Percentiles rank a stretch among this genome's conserved stretches.
Evolutionary conservation across 2,329 filamentous ascomycete genomes (phyloP).

Genomic region (Neurospora crassa): DNA sequence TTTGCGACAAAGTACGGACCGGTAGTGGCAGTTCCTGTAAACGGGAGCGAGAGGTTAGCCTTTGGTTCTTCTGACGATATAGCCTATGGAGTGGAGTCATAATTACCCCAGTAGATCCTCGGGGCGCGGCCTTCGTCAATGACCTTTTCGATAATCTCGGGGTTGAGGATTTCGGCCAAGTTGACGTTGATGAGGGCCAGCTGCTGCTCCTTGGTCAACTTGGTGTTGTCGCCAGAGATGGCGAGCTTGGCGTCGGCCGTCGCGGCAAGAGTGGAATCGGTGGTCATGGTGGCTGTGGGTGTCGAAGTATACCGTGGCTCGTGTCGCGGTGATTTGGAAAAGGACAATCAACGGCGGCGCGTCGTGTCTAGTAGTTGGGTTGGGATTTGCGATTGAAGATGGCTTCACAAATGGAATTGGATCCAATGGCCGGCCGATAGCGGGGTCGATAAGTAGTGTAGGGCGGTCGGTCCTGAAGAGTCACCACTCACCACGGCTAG

Average conservation of each 20-base stretch:
- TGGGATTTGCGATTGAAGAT: not conserved
- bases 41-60: constrained; percentile 4
- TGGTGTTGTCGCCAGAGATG: constrained; percentile 3
- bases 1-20: constrained; percentile 3
- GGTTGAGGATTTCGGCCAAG: constrained; percentile 72
- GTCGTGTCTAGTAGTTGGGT: constrained; percentile 3
- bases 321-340: not conserved
- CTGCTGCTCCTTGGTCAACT: constrained; percentile 4
- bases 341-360: not conserved
- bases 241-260: constrained; percentile 7
- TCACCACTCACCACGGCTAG: not conserved
- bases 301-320: not conserved
- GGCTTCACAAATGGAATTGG: not conserved
- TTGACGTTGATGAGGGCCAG: constrained; percentile 70
- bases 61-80: not conserved
- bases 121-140: constrained; percentile 60
- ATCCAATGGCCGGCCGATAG: not conserved
- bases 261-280: constrained; percentile 5
- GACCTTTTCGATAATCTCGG: constrained; percentile 71
- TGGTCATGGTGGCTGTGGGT: constrained; percentile 1
- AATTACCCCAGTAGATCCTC: constrained; percentile 73
- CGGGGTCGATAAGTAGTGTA: not conserved
- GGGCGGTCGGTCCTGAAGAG: not conserved
- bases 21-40: constrained; percentile 64
- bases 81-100: not conserved